Percentiles rank a stretch among this genome's conserved stretches.
phyloP scores from a whole-genome alignment of 495 filamentous ascomycete genomes.

The Baudoinia panamericana region DNA sequence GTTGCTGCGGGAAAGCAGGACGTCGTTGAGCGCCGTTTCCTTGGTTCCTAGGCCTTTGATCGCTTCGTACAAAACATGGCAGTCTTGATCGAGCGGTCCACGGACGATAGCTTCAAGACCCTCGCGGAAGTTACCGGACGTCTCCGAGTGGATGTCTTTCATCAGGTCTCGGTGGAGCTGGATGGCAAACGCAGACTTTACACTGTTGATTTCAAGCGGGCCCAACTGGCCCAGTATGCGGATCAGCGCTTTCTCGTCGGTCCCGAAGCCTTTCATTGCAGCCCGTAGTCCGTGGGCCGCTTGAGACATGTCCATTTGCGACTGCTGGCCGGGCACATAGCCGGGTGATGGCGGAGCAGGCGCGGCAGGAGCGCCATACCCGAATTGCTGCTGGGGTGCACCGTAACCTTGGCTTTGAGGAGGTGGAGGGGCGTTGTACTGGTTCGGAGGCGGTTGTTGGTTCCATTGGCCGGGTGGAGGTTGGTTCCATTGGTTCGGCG shows the following conservation, averaged over 20 bases:
- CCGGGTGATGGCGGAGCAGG: slow-evolving; percentile 22
- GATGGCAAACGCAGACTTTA: slow-evolving; percentile 52
- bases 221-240: slow-evolving; percentile 51
- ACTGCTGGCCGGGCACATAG: slow-evolving; percentile 20
- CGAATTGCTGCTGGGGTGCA: slow-evolving; percentile 7
- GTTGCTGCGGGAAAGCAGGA: slow-evolving; percentile 69
- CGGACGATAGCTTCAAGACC: slow-evolving; percentile 58
- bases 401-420: slow-evolving; percentile 5
- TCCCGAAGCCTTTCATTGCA: slow-evolving; percentile 89
- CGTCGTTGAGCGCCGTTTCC: slow-evolving; percentile 71
- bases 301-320: slow-evolving; percentile 22
- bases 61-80: slow-evolving; percentile 48
- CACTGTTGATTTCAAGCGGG: slow-evolving; percentile 54
- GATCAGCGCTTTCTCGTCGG: slow-evolving; percentile 65
- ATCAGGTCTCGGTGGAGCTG: slow-evolving; percentile 53
- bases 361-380: slow-evolving; percentile 4
- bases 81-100: slow-evolving; percentile 64
- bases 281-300: slow-evolving; percentile 58
- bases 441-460: slow-evolving; percentile 14
- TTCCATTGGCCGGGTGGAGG: slow-evolving; percentile 7
- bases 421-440: slow-evolving; percentile 13
- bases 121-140: slow-evolving; percentile 54
- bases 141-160: slow-evolving; percentile 64
- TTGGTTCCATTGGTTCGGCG: slow-evolving; percentile 5
- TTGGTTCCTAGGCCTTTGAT: slow-evolving; percentile 74